Conservation (phyloP, 768 basidiomycete genomes). For the Termitomyces sp. region DNA sequence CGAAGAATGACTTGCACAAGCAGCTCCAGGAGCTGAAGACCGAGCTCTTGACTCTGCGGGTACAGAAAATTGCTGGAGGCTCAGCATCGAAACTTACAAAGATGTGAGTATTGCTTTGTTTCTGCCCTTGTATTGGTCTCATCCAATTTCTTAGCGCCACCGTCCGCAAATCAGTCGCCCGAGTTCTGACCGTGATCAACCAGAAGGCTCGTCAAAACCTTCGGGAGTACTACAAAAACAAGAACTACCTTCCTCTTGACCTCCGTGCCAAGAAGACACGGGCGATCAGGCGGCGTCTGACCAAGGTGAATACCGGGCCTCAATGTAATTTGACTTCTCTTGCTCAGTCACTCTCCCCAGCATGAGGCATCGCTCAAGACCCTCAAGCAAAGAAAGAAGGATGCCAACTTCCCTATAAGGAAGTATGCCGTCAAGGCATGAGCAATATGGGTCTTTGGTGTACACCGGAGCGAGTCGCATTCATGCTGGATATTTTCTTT, state of each 20-base stretch:
- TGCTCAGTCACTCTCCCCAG: constrained; percentile 31
- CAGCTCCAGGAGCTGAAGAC: constrained; percentile 92
- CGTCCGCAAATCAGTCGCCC: constrained; percentile 98
- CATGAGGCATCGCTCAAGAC: constrained; percentile 86
- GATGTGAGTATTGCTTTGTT: constrained; percentile 63
- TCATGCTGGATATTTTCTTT: constrained; percentile 17
- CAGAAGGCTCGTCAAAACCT: constrained; percentile 96
- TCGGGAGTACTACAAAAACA: constrained; percentile 96
- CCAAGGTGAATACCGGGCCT: constrained; percentile 56
- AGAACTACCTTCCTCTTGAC: constrained; percentile 96
- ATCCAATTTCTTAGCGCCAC: constrained; percentile 55
- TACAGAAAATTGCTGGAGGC: constrained; percentile 97
- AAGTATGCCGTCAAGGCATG: constrained; percentile 96
- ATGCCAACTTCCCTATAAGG: constrained; percentile 87
- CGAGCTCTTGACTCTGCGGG: constrained; percentile 90
- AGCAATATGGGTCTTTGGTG: constrained; percentile 21
- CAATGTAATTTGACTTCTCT: neutral
- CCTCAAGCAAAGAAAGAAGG: constrained; percentile 91
- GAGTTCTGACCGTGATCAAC: constrained; percentile 98
- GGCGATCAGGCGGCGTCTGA: constrained; percentile 93
- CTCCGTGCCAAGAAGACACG: constrained; percentile 97
- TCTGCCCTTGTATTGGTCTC: neutral
- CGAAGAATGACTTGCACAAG: constrained; percentile 94
- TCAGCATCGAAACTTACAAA: constrained; percentile 94
- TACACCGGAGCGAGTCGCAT: constrained; percentile 10